Percentiles rank a stretch among this genome's conserved stretches.
phyloP scores from a whole-genome alignment of 75 land plant species.

The Azolla pinnata region DNA sequence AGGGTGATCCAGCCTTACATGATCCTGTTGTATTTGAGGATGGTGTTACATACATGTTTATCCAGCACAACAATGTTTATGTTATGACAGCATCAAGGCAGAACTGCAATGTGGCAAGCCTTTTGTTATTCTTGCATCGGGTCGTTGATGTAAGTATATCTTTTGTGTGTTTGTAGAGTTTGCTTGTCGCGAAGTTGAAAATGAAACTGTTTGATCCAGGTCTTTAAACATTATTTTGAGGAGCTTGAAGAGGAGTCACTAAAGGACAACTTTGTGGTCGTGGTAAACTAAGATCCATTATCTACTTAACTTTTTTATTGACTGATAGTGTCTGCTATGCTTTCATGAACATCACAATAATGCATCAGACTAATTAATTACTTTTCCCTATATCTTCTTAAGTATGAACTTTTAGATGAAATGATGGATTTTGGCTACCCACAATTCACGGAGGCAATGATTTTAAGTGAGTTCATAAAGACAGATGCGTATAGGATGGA shows the following conservation, averaged over 20 bases:
- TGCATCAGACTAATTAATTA: too few species aligned
- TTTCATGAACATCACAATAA: too few species aligned
- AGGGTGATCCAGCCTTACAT: slow-evolving; percentile 83
- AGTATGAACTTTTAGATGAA: slow-evolving; percentile 98
- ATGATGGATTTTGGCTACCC: slow-evolving; percentile 99
- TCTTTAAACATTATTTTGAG: slow-evolving; percentile 98
- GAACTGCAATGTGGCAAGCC: slow-evolving; percentile 98
- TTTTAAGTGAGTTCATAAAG: slow-evolving; percentile 97
- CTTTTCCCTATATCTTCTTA: too few species aligned
- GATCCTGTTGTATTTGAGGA: slow-evolving; percentile 83
- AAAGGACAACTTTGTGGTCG: slow-evolving; percentile 96
- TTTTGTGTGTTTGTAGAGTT: neutral
- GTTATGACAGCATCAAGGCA: slow-evolving; percentile 88
- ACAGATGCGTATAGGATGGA: slow-evolving; percentile 99
- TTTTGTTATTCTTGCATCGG: slow-evolving; percentile 84
- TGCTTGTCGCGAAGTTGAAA: neutral
- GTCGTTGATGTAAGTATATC: slow-evolving; percentile 77
- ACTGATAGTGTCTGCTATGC: too few species aligned
- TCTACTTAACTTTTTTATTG: too few species aligned
- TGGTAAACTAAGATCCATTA: slow-evolving; percentile 55
- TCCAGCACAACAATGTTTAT: slow-evolving; percentile 93
- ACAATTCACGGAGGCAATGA: slow-evolving; percentile 97
- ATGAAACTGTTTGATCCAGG: slow-evolving; percentile 32
- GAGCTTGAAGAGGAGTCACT: slow-evolving; percentile 97
- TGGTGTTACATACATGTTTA: slow-evolving; percentile 90